These are phyloP conservation scores for Botrytis pseudocinerea DNA, from an alignment of 2,329 filamentous ascomycete genomes.

Conservation along the genomic window DNA sequence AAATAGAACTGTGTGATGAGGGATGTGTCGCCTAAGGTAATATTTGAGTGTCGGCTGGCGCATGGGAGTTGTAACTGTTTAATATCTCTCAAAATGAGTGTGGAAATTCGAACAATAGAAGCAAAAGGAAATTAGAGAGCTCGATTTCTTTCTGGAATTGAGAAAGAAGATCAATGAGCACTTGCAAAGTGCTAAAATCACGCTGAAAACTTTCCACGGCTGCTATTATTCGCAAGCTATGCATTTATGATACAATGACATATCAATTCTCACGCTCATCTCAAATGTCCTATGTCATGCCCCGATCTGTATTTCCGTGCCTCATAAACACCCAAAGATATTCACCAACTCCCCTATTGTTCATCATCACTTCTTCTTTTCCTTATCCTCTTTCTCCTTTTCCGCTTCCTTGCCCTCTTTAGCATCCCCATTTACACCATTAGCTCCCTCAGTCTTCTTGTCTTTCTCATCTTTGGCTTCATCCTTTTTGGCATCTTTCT, in stretches of 20 bases:
- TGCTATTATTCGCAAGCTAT: slow-evolving; percentile 35
- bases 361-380: slow-evolving; percentile 47
- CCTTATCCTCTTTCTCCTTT: slow-evolving; percentile 58
- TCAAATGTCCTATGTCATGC: slow-evolving; percentile 17
- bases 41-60: neutral
- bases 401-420: slow-evolving; percentile 52
- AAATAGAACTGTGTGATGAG: neutral
- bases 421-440: slow-evolving; percentile 52
- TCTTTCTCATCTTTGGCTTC: slow-evolving; percentile 62
- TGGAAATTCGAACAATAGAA: neutral
- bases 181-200: neutral
- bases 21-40: neutral
- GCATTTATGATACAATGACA: slow-evolving; percentile 42
- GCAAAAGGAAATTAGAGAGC: neutral
- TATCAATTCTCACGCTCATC: slow-evolving; percentile 25
- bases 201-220: slow-evolving; percentile 17
- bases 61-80: neutral
- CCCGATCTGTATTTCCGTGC: slow-evolving; percentile 27
- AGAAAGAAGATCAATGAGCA: neutral
- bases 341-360: slow-evolving; percentile 30
- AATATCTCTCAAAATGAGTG: neutral
- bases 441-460: slow-evolving; percentile 59
- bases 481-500: slow-evolving; percentile 81
- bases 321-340: slow-evolving; percentile 32
- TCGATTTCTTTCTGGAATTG: neutral